A percentile compares a stretch with the other conserved stretches of the same genome.
Evolutionary conservation across 2,329 filamentous ascomycete genomes (phyloP).

Genomic region (Aspergillus sp.): DNA sequence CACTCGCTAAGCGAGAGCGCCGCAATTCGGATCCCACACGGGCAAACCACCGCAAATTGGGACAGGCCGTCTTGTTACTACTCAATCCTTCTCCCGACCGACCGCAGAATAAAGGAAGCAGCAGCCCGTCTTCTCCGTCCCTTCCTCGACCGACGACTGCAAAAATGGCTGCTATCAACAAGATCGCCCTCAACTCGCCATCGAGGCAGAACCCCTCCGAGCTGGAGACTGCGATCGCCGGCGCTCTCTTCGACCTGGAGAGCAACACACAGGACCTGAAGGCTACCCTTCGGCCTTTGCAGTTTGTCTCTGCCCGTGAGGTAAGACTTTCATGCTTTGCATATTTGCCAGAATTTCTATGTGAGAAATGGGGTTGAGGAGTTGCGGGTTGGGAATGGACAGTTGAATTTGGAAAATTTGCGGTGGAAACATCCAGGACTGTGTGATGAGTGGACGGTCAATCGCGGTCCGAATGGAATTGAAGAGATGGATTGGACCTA

Average conservation of each 20-base stretch:
- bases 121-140: slow-evolving; percentile 27
- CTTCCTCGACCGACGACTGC: slow-evolving; percentile 35
- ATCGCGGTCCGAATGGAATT: no score
- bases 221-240: slow-evolving; percentile 94
- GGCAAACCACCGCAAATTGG: slow-evolving; percentile 10
- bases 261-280: slow-evolving; percentile 98
- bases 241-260: slow-evolving; percentile 98
- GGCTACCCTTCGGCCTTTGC: slow-evolving; percentile 89
- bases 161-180: slow-evolving; percentile 79
- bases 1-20: slow-evolving; percentile 27
- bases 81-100: slow-evolving; percentile 14
- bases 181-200: slow-evolving; percentile 96
- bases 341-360: slow-evolving; percentile 47
- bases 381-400: neutral
- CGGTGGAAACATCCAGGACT: no score
- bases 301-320: slow-evolving; percentile 98
- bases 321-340: slow-evolving; percentile 56
- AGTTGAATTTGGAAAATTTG: neutral
- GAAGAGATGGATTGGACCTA: no score
- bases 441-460: no score
- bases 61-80: no score
- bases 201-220: slow-evolving; percentile 94
- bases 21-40: slow-evolving; percentile 23
- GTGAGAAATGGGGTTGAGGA: slow-evolving; percentile 43
- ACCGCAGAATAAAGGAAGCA: slow-evolving; percentile 26